Percentiles rank a stretch among this genome's conserved stretches.
Conservation (phyloP, 805 yeast genomes). For the Suhomyces kilbournensis region DNA sequence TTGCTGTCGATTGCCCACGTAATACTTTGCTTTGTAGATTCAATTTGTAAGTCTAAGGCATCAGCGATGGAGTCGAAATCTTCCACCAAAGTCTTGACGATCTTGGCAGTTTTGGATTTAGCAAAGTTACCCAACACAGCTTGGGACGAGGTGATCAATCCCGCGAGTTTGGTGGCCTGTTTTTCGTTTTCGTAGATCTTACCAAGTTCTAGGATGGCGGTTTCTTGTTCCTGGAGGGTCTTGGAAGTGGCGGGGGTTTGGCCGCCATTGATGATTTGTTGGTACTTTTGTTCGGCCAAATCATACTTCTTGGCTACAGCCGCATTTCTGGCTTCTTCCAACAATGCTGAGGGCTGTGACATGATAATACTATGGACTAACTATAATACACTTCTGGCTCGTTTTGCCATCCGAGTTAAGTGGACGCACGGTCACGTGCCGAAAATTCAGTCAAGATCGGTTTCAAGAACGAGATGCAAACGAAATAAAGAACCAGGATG, state of each 20-base stretch:
- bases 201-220: slow-evolving; percentile 74
- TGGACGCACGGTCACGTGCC: neutral
- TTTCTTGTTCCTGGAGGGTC: slow-evolving; percentile 49
- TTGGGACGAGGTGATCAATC: slow-evolving; percentile 66
- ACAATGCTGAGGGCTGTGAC: slow-evolving; percentile 22
- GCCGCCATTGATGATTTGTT: slow-evolving; percentile 39
- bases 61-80: slow-evolving; percentile 61
- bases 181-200: slow-evolving; percentile 54
- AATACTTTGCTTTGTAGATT: slow-evolving; percentile 72
- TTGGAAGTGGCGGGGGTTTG: slow-evolving; percentile 20
- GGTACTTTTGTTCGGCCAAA: slow-evolving; percentile 61
- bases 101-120: slow-evolving; percentile 92
- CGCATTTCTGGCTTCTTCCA: slow-evolving; percentile 63
- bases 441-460: neutral
- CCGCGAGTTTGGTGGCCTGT: slow-evolving; percentile 50
- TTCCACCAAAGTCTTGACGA: slow-evolving; percentile 78
- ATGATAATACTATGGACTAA: slow-evolving; percentile 6
- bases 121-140: slow-evolving; percentile 75
- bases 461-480: neutral
- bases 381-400: neutral
- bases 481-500: neutral
- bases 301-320: slow-evolving; percentile 46
- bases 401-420: slow-evolving; percentile 7
- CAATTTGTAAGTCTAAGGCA: slow-evolving; percentile 66
- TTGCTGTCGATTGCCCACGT: slow-evolving; percentile 84